Percentiles rank a stretch among this genome's conserved stretches.
These are phyloP conservation scores for Dactylonectria macrodidyma DNA, from an alignment of 2,329 filamentous ascomycete genomes.

Conservation along the genomic window DNA sequence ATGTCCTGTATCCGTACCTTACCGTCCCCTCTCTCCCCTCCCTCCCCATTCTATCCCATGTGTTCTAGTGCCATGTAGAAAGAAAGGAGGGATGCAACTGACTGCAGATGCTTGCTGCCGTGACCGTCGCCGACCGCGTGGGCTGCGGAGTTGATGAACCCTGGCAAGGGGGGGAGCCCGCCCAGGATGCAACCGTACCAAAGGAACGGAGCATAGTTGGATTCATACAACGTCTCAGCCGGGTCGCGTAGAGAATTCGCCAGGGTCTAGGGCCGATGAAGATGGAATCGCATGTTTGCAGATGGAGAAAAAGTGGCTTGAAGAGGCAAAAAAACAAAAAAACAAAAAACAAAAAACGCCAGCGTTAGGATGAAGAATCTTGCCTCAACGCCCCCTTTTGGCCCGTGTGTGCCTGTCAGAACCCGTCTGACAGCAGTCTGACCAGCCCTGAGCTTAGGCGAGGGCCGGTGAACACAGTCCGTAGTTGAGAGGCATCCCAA, in stretches of 20 bases:
- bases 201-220: conserved; percentile 23
- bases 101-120: conserved; percentile 32
- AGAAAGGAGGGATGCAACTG: neutral
- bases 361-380: conserved; percentile 8
- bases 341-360: neutral
- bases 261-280: conserved; percentile 33
- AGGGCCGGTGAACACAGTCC: neutral
- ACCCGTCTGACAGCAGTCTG: neutral
- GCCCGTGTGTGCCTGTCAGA: conserved; percentile 2
- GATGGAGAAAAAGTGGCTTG: conserved; percentile 34
- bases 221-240: conserved; percentile 39
- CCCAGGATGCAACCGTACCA: conserved; percentile 37
- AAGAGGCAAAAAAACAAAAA: conserved; percentile 19
- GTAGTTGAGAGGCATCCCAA: neutral
- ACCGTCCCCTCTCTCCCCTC: no score
- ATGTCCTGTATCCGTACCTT: no score
- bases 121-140: conserved; percentile 11
- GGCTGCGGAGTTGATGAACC: conserved; percentile 30
- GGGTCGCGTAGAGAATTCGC: conserved; percentile 28
- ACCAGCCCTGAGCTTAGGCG: neutral
- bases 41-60: no score
- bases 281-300: conserved; percentile 34
- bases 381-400: neutral
- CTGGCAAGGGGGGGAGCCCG: conserved; percentile 29
- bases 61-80: neutral